These are phyloP conservation scores for Xylogone sp. DNA, from an alignment of 2,329 filamentous ascomycete genomes.

Conservation along the genomic window DNA sequence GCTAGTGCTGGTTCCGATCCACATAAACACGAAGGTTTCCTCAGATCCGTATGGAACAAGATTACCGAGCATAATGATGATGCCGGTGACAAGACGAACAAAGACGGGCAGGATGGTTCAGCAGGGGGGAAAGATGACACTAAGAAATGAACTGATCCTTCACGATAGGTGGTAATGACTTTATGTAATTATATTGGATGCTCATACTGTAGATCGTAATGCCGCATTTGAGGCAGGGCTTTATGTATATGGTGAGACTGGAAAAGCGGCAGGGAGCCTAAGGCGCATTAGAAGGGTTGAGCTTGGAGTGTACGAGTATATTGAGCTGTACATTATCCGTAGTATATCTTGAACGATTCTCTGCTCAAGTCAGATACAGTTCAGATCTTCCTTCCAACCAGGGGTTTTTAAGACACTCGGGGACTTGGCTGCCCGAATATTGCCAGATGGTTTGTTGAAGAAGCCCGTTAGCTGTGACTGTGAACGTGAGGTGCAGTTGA, in stretches of 20 bases:
- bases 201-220: not conserved
- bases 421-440: no score
- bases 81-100: slow-evolving; percentile 2
- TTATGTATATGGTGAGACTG: not conserved
- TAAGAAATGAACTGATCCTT: slow-evolving; percentile 14
- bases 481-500: no score
- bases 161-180: not conserved
- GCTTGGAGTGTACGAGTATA: not conserved
- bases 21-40: slow-evolving; percentile 81
- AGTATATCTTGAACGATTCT: not conserved
- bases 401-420: no score
- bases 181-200: not conserved
- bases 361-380: not conserved
- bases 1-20: slow-evolving; percentile 29
- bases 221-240: not conserved
- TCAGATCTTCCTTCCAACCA: not conserved
- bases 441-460: not conserved
- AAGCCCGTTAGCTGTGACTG: not conserved
- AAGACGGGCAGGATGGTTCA: not conserved
- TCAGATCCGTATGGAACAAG: slow-evolving; percentile 91
- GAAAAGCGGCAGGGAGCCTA: not conserved
- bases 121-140: slow-evolving; percentile 13
- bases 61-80: slow-evolving; percentile 67
- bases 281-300: not conserved
- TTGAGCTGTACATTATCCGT: not conserved